Base-by-base conservation (phyloP, 495 filamentous ascomycete species). In the Aspergillus conjunctus region DNA sequence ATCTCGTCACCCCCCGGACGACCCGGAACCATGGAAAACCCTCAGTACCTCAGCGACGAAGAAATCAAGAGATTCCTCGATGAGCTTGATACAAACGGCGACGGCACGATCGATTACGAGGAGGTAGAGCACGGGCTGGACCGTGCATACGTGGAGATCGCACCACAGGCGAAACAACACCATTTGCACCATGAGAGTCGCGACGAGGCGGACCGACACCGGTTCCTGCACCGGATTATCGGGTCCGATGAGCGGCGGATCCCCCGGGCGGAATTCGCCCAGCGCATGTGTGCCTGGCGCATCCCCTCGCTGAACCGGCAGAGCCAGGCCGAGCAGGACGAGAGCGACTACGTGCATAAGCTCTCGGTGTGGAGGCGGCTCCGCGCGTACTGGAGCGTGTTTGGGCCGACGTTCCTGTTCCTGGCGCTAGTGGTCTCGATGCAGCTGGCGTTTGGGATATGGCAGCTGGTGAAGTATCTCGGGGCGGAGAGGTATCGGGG, bases 381-480 rank as follows among this genome's bases (percentile, higher is more conserved):
- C 15, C 37, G 54, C 4, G 54, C 54, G 0, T 56, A 56, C 54
- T 56, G 54, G 54, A 56, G 54, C 39, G 54, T 56, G 15, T 41
- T 44, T 17, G 54, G 54, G 0, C 54, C 54, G 6, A 56, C 43
- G 39, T 44, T 56, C 3, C 18, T 56, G 2, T 56, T 56, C 21
- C 54, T 56, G 6, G 39, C 39, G 4, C 39, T 56, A 7, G 54
- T 56, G 7, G 20, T 46, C 5, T 56, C 18, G 17, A 56, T 56
- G 54, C 54, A 56, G 54, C 21, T 56, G 5, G 54, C 54, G 4
- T 56, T 56, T 15, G 54, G 54, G 5, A 56, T 45, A n/a, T 56
- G 54, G 54, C 54, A 56, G 54, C 54, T 56, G 2, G 39, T 56
- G 10, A 56, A 56, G 39, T 56, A 56, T 31, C 34, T 56, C 39